phyloP scores from a whole-genome alignment of 148 eudicot genomes.

The Polygonum maritimum region DNA sequence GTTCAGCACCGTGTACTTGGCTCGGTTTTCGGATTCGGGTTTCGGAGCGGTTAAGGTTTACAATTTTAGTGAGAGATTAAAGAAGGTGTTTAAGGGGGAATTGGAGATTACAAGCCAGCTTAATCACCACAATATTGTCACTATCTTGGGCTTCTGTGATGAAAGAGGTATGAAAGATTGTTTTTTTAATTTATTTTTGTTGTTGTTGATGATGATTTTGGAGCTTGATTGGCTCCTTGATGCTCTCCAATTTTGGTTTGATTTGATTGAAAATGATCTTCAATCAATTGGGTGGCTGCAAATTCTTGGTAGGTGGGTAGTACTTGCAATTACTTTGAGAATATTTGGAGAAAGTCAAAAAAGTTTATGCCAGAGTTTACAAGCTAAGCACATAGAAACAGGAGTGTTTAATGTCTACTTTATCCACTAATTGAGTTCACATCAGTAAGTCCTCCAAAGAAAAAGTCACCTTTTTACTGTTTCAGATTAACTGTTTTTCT shows the following conservation, averaged over 20 bases:
- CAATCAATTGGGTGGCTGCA: not conserved
- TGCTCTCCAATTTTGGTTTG: conserved; percentile 5
- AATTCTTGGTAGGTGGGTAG: not conserved
- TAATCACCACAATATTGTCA: conserved; percentile 51
- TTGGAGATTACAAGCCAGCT: conserved; percentile 42
- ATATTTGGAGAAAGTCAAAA: not conserved
- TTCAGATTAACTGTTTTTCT: not conserved
- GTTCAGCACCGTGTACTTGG: conserved; percentile 68
- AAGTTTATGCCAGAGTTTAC: not conserved
- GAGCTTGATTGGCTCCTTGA: not conserved
- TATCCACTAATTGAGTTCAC: not conserved
- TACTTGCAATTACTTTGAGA: not conserved
- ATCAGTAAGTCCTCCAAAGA: not conserved
- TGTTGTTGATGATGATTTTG: not conserved
- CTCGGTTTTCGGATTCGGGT: conserved; percentile 28
- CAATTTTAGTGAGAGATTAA: conserved; percentile 42
- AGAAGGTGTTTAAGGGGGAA: conserved; percentile 47
- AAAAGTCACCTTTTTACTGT: not conserved
- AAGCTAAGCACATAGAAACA: conserved; percentile 1
- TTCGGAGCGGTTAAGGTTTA: conserved; percentile 58
- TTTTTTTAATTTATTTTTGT: not conserved
- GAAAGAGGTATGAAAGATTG: conserved; percentile 41
- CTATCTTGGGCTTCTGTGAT: conserved; percentile 53
- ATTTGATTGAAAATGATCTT: not conserved
- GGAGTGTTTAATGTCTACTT: not conserved